phyloP scores from a whole-genome alignment of 2,329 filamentous ascomycete genomes.

The Sphaceloma murrayae region DNA sequence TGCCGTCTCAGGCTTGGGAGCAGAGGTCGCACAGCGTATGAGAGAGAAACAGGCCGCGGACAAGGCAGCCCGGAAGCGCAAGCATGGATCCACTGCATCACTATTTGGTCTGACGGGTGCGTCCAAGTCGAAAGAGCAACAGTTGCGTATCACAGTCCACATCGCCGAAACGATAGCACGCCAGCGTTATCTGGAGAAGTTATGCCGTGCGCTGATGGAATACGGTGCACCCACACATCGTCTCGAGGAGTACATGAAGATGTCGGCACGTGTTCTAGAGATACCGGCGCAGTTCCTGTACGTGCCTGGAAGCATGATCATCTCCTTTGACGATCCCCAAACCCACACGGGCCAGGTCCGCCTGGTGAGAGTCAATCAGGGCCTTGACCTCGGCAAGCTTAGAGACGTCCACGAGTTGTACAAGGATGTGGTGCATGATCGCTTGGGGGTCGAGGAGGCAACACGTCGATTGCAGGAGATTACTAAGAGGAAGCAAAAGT shows the following conservation, averaged over 20 bases:
- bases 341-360: slow-evolving; percentile 76
- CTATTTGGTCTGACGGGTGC: slow-evolving; percentile 30
- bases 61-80: slow-evolving; percentile 27
- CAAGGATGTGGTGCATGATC: slow-evolving; percentile 72
- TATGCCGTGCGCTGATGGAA: slow-evolving; percentile 79
- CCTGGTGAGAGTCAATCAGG: slow-evolving; percentile 58
- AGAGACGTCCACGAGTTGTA: slow-evolving; percentile 68
- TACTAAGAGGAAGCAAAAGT: slow-evolving; percentile 48
- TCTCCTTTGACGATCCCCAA: slow-evolving; percentile 68
- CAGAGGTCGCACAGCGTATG: slow-evolving; percentile 34
- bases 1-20: slow-evolving; percentile 33
- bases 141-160: slow-evolving; percentile 51
- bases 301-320: slow-evolving; percentile 86
- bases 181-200: slow-evolving; percentile 72
- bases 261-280: slow-evolving; percentile 79
- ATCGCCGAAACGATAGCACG: slow-evolving; percentile 63
- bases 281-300: slow-evolving; percentile 87
- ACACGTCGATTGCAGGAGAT: slow-evolving; percentile 54
- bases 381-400: slow-evolving; percentile 63
- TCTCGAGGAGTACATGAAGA: slow-evolving; percentile 82
- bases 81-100: slow-evolving; percentile 24
- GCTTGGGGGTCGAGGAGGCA: slow-evolving; percentile 62
- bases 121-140: slow-evolving; percentile 33
- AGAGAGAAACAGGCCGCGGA: slow-evolving; percentile 31
- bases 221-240: slow-evolving; percentile 87